Evolutionary conservation across 2,329 filamentous ascomycete genomes (phyloP).

Genomic region (Rhynchosporium agropyri): DNA sequence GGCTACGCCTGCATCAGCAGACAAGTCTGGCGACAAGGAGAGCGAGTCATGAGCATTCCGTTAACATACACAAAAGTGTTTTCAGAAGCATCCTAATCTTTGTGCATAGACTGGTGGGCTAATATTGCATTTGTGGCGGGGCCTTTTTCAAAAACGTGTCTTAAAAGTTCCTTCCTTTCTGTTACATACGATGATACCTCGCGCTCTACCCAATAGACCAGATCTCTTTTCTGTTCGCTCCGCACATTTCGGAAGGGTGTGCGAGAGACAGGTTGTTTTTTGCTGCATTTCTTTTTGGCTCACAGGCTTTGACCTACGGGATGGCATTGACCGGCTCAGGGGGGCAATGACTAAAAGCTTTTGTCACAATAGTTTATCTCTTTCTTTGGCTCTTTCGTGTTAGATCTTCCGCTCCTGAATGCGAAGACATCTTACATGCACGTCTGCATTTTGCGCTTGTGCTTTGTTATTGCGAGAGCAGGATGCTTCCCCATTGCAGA

Average conservation of each 20-base stretch:
- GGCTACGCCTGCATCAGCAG: constrained; percentile 54
- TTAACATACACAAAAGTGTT: constrained; percentile 44
- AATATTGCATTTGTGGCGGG: constrained; percentile 50
- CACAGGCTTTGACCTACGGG: constrained; percentile 34
- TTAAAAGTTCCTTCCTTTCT: constrained; percentile 49
- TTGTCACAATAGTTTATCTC: constrained; percentile 41
- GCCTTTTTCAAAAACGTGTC: constrained; percentile 46
- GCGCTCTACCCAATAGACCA: constrained; percentile 42
- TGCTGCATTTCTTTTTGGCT: constrained; percentile 40
- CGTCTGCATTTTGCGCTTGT: constrained; percentile 32
- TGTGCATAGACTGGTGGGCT: constrained; percentile 49
- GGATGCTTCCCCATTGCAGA: constrained; percentile 24
- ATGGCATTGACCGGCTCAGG: constrained; percentile 30
- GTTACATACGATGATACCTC: constrained; percentile 51
- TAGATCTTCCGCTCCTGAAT: constrained; percentile 13
- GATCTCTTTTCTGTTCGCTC: constrained; percentile 41
- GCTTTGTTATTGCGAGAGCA: constrained; percentile 23
- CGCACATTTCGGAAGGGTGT: constrained; percentile 39
- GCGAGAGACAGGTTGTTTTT: constrained; percentile 41
- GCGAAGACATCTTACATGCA: constrained; percentile 17
- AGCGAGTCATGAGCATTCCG: constrained; percentile 46
- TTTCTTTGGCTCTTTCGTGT: constrained; percentile 16
- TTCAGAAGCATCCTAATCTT: constrained; percentile 47
- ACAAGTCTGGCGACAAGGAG: constrained; percentile 51
- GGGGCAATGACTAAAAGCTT: constrained; percentile 38